Evolutionary conservation across 768 basidiomycete genomes (phyloP), one percentile per base, ranked within the genome.

Genomic region (Mycena amicta): DNA sequence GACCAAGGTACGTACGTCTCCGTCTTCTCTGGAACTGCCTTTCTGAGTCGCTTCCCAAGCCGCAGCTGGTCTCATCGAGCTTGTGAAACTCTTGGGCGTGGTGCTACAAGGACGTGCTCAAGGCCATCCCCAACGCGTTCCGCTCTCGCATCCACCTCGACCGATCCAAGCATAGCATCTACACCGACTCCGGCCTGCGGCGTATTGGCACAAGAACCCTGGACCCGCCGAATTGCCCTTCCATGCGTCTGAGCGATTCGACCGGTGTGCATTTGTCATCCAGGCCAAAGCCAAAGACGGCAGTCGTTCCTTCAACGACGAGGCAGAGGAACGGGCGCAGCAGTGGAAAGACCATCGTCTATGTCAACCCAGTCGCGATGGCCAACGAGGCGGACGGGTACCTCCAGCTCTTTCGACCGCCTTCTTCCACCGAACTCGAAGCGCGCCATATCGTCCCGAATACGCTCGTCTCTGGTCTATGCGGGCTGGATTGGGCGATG

Each of bases 61-160:
- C 0, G 83, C 86, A 0, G 62, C 75, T 23, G 90, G 87, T 2
- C 74, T 96, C 3, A 71, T 93, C 20, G 74, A 83, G 18, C 77
- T 97, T 1, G 88, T 98, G 72, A 74, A 77, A 8, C 67, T 86
- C 84, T 0, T 98, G 96, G 96, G 96, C 95, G 0, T 95, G 91
- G 88, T 96, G 96, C 1, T 98, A 97, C 69, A 96, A 98, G 71
- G 92, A 95, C 55, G 75, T 95, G 15, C 76, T 97, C 27, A 92
- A 93, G 66, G 90, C 80, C 0, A 75, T 98, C 8, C 82, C 89
- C 2, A 73, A 78, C 2, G 75, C 78, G 1, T 98, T 96, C 66
- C 77, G 83, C 30, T 75, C 80, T 53, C 78, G 93, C 90, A 88
- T 98, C 57, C 95, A 98, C 66, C 80, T 95, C 31, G 95, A 98